Base-by-base conservation (phyloP, 768 basidiomycete species). In the Lenzites betulinus region DNA sequence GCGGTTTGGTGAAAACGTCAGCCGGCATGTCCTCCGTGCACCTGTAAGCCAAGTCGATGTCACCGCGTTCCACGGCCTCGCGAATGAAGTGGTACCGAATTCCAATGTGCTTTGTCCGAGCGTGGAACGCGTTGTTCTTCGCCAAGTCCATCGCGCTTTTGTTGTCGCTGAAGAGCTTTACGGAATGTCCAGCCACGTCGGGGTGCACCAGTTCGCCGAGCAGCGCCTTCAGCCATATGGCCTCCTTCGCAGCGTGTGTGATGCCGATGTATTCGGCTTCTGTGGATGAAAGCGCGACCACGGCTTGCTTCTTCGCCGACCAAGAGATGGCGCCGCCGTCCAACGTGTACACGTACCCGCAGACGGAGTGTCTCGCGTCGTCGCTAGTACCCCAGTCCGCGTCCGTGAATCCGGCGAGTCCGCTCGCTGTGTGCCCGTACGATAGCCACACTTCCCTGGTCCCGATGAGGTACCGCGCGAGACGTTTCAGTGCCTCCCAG, bases 381-480 rank as follows among this genome's bases (percentile, higher is more conserved):
- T 44, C 7, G 7, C 6, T 39, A 4, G 38, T 7, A 13, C 38
- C 38, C n/a, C n/a, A n/a, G 15, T 39, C 38, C 4, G 38, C 38
- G 43, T 44, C 43, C 18, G 43, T 3, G 43, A 20, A 44, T 2
- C 43, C 43, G 4, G 22, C 43, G 43, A 44, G 43, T 8, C 22
- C 20, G 43, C 12, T 8, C 18, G 3, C 20, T n/a, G 3, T 44
- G 6, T 8, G 12, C 12, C 43, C 43, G 12, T 44, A 44, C 20
- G 43, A 16, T 0, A 76, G 51, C 0, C 51, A 22, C 2, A 60
- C 57, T 22, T 74, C 64, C 1, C 50, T 23, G 0, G 76, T 74
- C 0, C 74, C 75, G 8, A 66, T 50, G 0, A 80, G 68, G 53
- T 80, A 78, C 0, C 68, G 60, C 11, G 74, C 64, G 16, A 75